Evolutionary conservation across 2,329 filamentous ascomycete genomes (phyloP).

Genomic region (Neurospora sp.): DNA sequence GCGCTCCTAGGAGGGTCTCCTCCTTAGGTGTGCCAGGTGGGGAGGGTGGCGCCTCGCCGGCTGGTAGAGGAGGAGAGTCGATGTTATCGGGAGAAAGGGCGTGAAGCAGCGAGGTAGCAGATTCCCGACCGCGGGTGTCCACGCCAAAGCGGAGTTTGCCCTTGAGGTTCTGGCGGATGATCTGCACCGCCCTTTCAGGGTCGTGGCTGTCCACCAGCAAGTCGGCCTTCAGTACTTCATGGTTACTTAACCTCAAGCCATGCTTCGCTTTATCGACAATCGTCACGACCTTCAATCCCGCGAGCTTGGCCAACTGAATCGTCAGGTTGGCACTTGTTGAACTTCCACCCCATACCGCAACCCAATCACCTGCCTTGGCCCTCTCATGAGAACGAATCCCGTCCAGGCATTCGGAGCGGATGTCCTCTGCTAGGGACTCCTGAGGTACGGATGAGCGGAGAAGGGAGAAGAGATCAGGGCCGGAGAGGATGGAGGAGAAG

Average conservation of each 20-base stretch:
- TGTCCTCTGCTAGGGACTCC: slow-evolving; percentile 46
- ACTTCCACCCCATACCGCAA: slow-evolving; percentile 62
- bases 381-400: slow-evolving; percentile 42
- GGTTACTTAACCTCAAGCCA: slow-evolving; percentile 44
- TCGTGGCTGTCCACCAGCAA: slow-evolving; percentile 61
- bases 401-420: slow-evolving; percentile 51
- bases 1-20: slow-evolving; percentile 27
- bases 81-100: slow-evolving; percentile 31
- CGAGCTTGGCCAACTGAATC: slow-evolving; percentile 57
- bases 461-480: slow-evolving; percentile 48
- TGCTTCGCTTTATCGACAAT: slow-evolving; percentile 60
- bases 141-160: slow-evolving; percentile 54
- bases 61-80: not conserved
- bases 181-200: slow-evolving; percentile 51
- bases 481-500: slow-evolving; percentile 40
- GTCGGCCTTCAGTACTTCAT: slow-evolving; percentile 39
- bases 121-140: slow-evolving; percentile 57
- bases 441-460: slow-evolving; percentile 33
- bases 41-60: slow-evolving; percentile 17
- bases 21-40: slow-evolving; percentile 30
- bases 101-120: slow-evolving; percentile 46
- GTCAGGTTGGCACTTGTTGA: slow-evolving; percentile 59
- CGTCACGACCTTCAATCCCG: slow-evolving; percentile 53
- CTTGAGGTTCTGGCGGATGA: slow-evolving; percentile 49
- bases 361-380: slow-evolving; percentile 53